A percentile compares a stretch with the other conserved stretches of the same genome.
phyloP scores from a whole-genome alignment of 2,329 filamentous ascomycete genomes.

The Byssochlamys sp. region DNA sequence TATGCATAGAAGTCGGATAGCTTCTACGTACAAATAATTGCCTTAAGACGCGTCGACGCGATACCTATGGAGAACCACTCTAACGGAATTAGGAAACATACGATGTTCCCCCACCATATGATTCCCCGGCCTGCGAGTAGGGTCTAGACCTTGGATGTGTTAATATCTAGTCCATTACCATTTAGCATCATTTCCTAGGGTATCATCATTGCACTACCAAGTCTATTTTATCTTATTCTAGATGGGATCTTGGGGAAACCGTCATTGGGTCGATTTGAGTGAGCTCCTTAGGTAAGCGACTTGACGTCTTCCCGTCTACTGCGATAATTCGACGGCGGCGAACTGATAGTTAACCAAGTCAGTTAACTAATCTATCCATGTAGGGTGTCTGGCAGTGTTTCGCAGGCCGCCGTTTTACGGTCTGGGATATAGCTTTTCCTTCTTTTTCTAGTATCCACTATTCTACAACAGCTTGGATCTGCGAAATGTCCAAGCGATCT shows the following conservation, averaged over 20 bases:
- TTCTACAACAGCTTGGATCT: not conserved
- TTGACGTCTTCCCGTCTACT: not conserved
- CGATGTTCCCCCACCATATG: not conserved
- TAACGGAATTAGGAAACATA: not conserved
- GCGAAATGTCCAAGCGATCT: constrained; percentile 27
- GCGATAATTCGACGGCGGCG: not conserved
- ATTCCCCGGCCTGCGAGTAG: not conserved
- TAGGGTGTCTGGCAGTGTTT: not conserved
- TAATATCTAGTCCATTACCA: not conserved
- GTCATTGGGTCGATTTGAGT: not conserved
- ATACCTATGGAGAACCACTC: not conserved
- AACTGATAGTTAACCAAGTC: not conserved
- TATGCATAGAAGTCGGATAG: not conserved
- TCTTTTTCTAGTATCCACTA: not conserved
- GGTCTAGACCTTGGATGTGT: too few relatives aligned
- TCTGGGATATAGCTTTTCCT: not conserved
- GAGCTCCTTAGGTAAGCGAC: not conserved
- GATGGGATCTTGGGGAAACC: not conserved
- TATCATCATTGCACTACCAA: not conserved
- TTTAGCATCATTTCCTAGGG: not conserved
- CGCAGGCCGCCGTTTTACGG: not conserved
- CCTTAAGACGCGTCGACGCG: not conserved
- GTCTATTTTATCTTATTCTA: not conserved
- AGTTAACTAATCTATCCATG: not conserved
- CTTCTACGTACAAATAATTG: not conserved